Evolutionary conservation across 148 eudicot genomes (phyloP), one percentile per base, ranked within the genome.

Genomic region (Silene uniflora): DNA sequence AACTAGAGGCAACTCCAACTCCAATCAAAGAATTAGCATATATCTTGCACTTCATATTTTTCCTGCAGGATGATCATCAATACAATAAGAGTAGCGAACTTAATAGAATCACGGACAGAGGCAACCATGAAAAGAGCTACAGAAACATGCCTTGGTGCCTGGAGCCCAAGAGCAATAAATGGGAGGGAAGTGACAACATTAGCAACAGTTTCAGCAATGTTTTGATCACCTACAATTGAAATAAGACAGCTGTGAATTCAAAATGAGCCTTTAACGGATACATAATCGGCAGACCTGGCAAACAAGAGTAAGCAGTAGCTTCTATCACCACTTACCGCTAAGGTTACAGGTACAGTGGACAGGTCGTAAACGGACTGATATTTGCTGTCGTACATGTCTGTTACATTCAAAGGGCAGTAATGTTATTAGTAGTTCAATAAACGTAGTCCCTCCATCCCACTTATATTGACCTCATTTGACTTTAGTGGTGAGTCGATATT

Each of bases 11-110:
- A 73, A 95, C 80, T 78, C 99, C 99, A 46, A 95, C 99, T 72
- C 99, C 99, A 82, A 95, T 85, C 42, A 95, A 85, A 39, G 99
- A 95, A 86, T 90, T 92, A 73, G 99, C 99, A 85, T 90, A 95
- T 23, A 95, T 68, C 85, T 88, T 95, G 74, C 93, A 88, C 55
- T 84, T 92, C 73, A 87, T 67, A 73, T 90, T 90, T 83, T 92
- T 95, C 85, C 99, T 95, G 88, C 87, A 87, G 21, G 55, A 74
- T 35, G 72, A 16, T 23, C 14, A 25, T 22, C 6, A 24, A 75
- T 69, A 58, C 32, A n/a, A 62, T 56, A 24, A 58, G 35, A 60
- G 39, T 76, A 67, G 86, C 81, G 19, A 66, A 29, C n/a, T 22
- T 22, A 19, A 68, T 10, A 32, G 10, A 46, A 32, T 77, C 60